Evolutionary conservation across 352 stramenopile species (phyloP), one percentile per base, ranked within the genome.

Genomic region (Phytophthora podocarpi): DNA sequence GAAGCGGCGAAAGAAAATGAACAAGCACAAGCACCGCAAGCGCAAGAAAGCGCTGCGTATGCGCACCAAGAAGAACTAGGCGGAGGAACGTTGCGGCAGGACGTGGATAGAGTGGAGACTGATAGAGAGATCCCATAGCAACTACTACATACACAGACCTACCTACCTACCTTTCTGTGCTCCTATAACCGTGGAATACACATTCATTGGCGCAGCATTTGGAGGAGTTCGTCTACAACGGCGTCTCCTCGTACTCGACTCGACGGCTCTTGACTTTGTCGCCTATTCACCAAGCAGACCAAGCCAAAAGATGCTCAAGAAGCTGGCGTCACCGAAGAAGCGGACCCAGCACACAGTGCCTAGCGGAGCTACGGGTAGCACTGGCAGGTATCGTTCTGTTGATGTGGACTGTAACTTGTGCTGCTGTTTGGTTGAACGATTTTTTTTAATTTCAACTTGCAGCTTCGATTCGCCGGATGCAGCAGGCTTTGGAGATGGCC

Each of bases 1-100:
- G 79, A 96, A 96, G 61, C 76, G 88, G 65, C 82, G 87, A 83
- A 95, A 95, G 82, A 95, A 95, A 76, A 96, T 96, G 88, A 96
- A 94, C 84, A 96, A 96, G 85, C 88, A 96, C 83, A 96, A 96
- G 83, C 82, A 93, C 72, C 82, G 84, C 45, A 96, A 96, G 86
- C 88, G 88, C 61, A 87, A 84, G 70, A 96, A 96, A 85, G 85
- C 85, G 61, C 57, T 74, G 72, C 86, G 88, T 58, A 92, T 94
- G 82, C 85, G 85, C 66, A 96, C 87, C 59, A 93, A 95, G 80
- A 91, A 91, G 78, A 95, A 93, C 74, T 95, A 92, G 67, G 16
- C 20, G 16, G 43, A 37, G 26, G 40, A 24, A 70, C 15, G 15
- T n/a, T 20, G 18, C 28, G 23, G 13, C 0, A 18, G 35, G 26